Percentiles rank a stretch among this genome's conserved stretches.
phyloP scores from a whole-genome alignment of 345 rosid genomes.

The Citrus trifoliata region DNA sequence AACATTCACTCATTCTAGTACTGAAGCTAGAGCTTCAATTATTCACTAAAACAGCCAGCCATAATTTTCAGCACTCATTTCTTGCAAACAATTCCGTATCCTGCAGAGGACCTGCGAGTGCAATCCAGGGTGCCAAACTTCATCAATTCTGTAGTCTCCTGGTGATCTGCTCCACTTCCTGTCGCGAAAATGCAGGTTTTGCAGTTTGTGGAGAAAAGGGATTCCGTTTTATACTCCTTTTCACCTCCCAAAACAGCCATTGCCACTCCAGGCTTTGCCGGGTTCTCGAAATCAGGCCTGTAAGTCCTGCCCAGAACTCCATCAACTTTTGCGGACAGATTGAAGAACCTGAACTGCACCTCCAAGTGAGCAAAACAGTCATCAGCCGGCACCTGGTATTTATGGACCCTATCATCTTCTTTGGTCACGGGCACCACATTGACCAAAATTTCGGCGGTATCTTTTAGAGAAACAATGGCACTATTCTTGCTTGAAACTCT shows the following conservation, averaged over 20 bases:
- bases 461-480: slow-evolving; percentile 9
- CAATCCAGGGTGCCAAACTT: slow-evolving; percentile 21
- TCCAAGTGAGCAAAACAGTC: slow-evolving; percentile 19
- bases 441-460: slow-evolving; percentile 14
- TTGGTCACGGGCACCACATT: slow-evolving; percentile 26
- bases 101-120: slow-evolving; percentile 20
- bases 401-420: slow-evolving; percentile 19
- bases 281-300: slow-evolving; percentile 16
- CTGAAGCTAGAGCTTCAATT: slow-evolving; percentile 5
- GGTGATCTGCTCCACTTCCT: neutral
- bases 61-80: neutral
- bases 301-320: slow-evolving; percentile 22
- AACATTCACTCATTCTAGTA: neutral
- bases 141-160: neutral
- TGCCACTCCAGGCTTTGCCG: slow-evolving; percentile 18
- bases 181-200: slow-evolving; percentile 1
- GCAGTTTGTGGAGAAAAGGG: slow-evolving; percentile 13
- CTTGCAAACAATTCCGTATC: slow-evolving; percentile 30
- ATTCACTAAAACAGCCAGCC: neutral
- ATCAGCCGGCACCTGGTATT: slow-evolving; percentile 9
- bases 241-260: slow-evolving; percentile 26
- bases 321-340: slow-evolving; percentile 8
- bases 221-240: slow-evolving; percentile 3
- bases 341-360: slow-evolving; percentile 21
- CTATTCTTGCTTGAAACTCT: slow-evolving; percentile 23